phyloP scores from a whole-genome alignment of 2,329 filamentous ascomycete species.

The Lasiodiplodia gonubiensis region DNA sequence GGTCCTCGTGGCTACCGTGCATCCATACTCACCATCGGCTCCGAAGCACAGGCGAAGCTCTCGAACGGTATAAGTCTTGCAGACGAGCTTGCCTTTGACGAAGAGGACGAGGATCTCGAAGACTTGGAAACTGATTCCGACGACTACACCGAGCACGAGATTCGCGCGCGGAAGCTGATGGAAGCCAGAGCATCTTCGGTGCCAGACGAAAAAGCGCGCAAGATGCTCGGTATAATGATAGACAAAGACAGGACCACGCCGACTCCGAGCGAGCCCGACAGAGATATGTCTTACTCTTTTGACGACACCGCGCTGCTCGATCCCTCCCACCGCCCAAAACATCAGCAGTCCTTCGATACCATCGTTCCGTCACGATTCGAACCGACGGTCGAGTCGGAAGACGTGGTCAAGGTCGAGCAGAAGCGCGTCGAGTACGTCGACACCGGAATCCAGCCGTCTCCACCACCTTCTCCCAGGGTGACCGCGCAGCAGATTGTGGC shows the following conservation, averaged over 20 bases:
- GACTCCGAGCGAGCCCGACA: constrained; percentile 10
- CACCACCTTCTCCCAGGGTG: constrained; percentile 73
- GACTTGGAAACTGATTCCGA: constrained; percentile 70
- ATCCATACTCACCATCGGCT: constrained; percentile 69
- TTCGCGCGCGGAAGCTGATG: constrained; percentile 45
- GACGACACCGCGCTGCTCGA: constrained; percentile 8
- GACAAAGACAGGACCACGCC: constrained; percentile 8
- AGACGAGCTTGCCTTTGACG: constrained; percentile 87
- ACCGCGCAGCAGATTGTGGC: constrained; percentile 34
- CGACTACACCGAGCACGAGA: constrained; percentile 55
- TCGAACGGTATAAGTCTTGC: constrained; percentile 76
- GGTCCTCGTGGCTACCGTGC: constrained; percentile 65
- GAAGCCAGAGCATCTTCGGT: constrained; percentile 50
- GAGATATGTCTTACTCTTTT: constrained; percentile 34
- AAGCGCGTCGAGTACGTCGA: constrained; percentile 66
- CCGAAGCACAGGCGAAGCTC: constrained; percentile 59
- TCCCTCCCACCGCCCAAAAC: neutral
- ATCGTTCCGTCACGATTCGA: neutral
- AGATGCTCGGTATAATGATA: constrained; percentile 49
- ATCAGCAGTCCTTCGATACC: constrained; percentile 13
- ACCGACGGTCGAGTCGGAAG: neutral
- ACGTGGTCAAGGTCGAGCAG: constrained; percentile 34
- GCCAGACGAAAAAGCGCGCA: constrained; percentile 54
- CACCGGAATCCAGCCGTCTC: constrained; percentile 81
- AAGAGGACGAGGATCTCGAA: constrained; percentile 63